Evolutionary conservation across 306 rosid genomes (phyloP).

Genomic region (Hippophae rhamnoides): DNA sequence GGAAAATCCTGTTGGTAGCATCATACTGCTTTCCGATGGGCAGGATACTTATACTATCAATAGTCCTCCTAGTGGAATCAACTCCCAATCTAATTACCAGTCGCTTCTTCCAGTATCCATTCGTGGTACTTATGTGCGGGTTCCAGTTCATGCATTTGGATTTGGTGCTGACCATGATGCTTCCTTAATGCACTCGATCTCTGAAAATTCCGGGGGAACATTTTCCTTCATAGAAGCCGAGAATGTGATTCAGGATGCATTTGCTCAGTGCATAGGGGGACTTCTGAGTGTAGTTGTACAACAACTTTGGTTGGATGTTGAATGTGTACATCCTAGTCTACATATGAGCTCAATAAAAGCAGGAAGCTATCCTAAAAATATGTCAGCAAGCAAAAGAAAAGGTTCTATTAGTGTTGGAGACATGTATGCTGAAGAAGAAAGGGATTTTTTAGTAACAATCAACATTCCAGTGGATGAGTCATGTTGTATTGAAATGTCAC

Average conservation of each 20-base stretch:
- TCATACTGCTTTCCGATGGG: constrained; percentile 83
- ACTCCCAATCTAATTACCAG: constrained; percentile 28
- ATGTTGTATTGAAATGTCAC: constrained; percentile 36
- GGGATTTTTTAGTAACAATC: constrained; percentile 67
- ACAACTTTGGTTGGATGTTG: constrained; percentile 50
- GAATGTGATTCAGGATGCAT: constrained; percentile 86
- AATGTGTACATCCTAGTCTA: constrained; percentile 47
- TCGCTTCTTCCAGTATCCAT: constrained; percentile 62
- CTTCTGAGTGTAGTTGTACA: constrained; percentile 90
- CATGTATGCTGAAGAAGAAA: constrained; percentile 86
- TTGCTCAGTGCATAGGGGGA: constrained; percentile 97
- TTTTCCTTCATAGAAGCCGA: constrained; percentile 90
- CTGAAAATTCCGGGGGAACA: constrained; percentile 88
- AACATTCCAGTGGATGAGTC: constrained; percentile 57
- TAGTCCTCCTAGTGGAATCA: constrained; percentile 24
- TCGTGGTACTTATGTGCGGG: constrained; percentile 41
- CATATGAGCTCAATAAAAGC: constrained; percentile 54
- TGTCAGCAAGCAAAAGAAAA: constrained; percentile 37
- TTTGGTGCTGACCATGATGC: constrained; percentile 91
- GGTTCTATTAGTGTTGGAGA: constrained; percentile 71
- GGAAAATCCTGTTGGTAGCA: constrained; percentile 85
- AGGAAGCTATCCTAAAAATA: constrained; percentile 60
- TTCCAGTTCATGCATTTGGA: constrained; percentile 90
- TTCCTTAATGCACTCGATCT: constrained; percentile 62
- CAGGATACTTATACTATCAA: constrained; percentile 58